Conservation (phyloP, 805 yeast genomes). For the Monosporozyma solicola region DNA sequence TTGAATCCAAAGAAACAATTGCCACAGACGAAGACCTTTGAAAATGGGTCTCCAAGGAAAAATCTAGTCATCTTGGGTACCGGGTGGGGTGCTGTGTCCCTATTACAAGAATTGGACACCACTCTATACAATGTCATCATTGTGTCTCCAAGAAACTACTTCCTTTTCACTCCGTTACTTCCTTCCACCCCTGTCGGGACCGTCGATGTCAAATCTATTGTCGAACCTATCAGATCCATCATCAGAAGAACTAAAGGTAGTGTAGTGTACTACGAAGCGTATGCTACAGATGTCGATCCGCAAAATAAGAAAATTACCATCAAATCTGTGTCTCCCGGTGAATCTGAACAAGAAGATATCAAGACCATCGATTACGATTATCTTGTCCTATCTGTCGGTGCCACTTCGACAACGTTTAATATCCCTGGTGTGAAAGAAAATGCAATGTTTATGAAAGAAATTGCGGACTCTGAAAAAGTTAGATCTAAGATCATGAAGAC, state of each 20-base stretch:
- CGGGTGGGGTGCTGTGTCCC: conserved; percentile 92
- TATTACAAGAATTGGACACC: conserved; percentile 78
- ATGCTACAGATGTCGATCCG: conserved; percentile 78
- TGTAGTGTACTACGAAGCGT: conserved; percentile 81
- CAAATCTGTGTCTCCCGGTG: conserved; percentile 31
- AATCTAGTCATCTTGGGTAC: conserved; percentile 66
- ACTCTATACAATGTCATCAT: conserved; percentile 80
- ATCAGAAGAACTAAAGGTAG: conserved; percentile 74
- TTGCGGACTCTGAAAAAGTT: conserved; percentile 76
- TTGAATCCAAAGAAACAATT: conserved; percentile 50
- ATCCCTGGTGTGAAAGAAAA: conserved; percentile 89
- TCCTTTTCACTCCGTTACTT: conserved; percentile 86
- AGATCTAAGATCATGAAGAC: conserved; percentile 75
- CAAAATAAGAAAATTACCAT: conserved; percentile 53
- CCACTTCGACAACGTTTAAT: conserved; percentile 89
- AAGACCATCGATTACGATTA: conserved; percentile 54
- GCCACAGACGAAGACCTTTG: conserved; percentile 49
- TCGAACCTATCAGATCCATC: conserved; percentile 86
- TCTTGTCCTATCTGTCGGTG: conserved; percentile 88
- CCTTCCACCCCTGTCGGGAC: conserved; percentile 96
- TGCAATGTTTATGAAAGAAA: conserved; percentile 85
- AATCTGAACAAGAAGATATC: conserved; percentile 30
- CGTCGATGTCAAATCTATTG: conserved; percentile 78
- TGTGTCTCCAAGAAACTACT: conserved; percentile 91
- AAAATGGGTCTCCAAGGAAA: conserved; percentile 38